phyloP scores from a whole-genome alignment of 371 early-diverging fungal species.

The Basidiobolus meristosporus region DNA sequence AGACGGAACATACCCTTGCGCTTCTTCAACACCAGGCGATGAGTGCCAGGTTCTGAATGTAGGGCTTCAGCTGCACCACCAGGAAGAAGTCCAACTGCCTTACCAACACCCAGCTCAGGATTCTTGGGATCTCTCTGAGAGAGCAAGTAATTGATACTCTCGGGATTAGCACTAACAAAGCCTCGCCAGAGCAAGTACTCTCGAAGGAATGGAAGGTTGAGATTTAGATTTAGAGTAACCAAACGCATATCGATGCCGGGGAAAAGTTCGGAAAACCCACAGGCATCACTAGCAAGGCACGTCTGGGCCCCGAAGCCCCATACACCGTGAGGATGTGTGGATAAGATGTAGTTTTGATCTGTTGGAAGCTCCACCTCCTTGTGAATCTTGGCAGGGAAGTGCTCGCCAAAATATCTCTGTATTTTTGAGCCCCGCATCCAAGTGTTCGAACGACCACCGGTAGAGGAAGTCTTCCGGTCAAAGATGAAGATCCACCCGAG shows the following conservation, averaged over 20 bases:
- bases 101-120: no score
- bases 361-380: conserved; percentile 51
- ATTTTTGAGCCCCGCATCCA: not conserved
- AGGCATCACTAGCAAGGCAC: conserved; percentile 60
- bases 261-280: conserved; percentile 34
- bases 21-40: conserved; percentile 42
- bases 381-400: conserved; percentile 3
- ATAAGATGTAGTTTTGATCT: conserved; percentile 49
- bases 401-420: conserved; percentile 5
- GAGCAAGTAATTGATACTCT: conserved; percentile 51
- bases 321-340: conserved; percentile 72
- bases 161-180: conserved; percentile 51
- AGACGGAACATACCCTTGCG: conserved; percentile 67
- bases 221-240: conserved; percentile 37
- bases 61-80: conserved; percentile 68
- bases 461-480: no score
- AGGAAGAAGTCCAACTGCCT: conserved; percentile 54
- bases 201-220: conserved; percentile 51
- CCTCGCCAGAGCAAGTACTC: conserved; percentile 51
- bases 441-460: not conserved
- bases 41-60: conserved; percentile 34
- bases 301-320: conserved; percentile 64
- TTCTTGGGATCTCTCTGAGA: no score
- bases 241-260: conserved; percentile 42
- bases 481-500: no score